Evolutionary conservation across 2,329 filamentous ascomycete species (phyloP).

Genomic region (Fusarium drepaniforme): DNA sequence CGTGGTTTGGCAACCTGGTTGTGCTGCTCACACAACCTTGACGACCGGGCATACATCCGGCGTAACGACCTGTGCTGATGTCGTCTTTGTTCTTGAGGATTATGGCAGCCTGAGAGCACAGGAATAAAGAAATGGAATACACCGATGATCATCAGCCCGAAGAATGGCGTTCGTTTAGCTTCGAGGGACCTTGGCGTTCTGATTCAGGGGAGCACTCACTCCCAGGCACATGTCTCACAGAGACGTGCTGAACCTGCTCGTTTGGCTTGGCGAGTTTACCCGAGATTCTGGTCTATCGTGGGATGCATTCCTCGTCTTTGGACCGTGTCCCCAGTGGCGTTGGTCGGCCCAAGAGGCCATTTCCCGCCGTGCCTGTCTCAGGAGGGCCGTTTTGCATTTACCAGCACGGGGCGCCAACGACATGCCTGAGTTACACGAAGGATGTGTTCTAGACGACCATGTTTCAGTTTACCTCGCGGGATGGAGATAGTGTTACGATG

Average conservation of each 20-base stretch:
- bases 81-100: neutral
- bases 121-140: neutral
- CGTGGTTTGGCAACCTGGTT: neutral
- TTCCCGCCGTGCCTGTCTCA: neutral
- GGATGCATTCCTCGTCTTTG: constrained; percentile 14
- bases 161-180: neutral
- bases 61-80: neutral
- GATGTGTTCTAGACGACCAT: neutral
- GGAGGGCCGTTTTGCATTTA: constrained; percentile 3
- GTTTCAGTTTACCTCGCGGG: neutral
- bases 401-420: neutral
- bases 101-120: neutral
- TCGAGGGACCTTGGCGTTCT: neutral
- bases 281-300: neutral
- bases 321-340: neutral
- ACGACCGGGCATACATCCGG: neutral
- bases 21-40: neutral
- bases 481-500: neutral
- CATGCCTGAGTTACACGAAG: neutral
- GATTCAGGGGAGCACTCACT: neutral
- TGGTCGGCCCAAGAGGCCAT: neutral
- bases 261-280: neutral
- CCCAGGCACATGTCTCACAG: neutral
- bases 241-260: neutral
- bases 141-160: neutral